Evolutionary conservation across 352 stramenopile species (phyloP).

Genomic region (Blastocystis sp.): DNA sequence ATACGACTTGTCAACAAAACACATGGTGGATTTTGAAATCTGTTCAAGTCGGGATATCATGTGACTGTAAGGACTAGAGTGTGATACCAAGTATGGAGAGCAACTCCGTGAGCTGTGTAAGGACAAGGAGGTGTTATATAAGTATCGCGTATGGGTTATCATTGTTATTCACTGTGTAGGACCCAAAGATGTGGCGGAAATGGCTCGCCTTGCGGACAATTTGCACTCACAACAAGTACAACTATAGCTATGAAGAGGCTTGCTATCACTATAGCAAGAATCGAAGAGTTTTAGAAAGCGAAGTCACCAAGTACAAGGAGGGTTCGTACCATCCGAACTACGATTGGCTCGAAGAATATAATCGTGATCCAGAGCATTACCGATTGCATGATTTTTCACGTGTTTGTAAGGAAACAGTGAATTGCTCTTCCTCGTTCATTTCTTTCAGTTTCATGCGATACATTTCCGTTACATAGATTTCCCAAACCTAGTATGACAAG

Average conservation of each 20-base stretch:
- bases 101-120: not conserved
- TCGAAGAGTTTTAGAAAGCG: not conserved
- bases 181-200: not conserved
- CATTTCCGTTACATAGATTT: slow-evolving; percentile 40
- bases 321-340: not conserved
- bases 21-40: slow-evolving; percentile 45
- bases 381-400: not conserved
- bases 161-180: not conserved
- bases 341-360: slow-evolving; percentile 29
- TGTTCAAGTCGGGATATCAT: not conserved
- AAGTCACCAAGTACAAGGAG: not conserved
- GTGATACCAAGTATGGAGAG: slow-evolving; percentile 12
- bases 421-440: not conserved
- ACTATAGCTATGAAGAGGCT: slow-evolving; percentile 42
- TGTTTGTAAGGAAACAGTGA: slow-evolving; percentile 19
- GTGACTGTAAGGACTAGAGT: not conserved
- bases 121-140: not conserved
- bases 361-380: slow-evolving; percentile 50
- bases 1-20: slow-evolving; percentile 45
- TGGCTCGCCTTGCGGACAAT: slow-evolving; percentile 17
- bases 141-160: slow-evolving; percentile 1
- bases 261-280: slow-evolving; percentile 54
- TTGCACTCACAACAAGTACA: slow-evolving; percentile 47
- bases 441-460: slow-evolving; percentile 26
- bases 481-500: not conserved